Evolutionary conservation across 2,329 filamentous ascomycete species (phyloP), one percentile per base, ranked within the genome.

Genomic region (Apiospora malaysiana): DNA sequence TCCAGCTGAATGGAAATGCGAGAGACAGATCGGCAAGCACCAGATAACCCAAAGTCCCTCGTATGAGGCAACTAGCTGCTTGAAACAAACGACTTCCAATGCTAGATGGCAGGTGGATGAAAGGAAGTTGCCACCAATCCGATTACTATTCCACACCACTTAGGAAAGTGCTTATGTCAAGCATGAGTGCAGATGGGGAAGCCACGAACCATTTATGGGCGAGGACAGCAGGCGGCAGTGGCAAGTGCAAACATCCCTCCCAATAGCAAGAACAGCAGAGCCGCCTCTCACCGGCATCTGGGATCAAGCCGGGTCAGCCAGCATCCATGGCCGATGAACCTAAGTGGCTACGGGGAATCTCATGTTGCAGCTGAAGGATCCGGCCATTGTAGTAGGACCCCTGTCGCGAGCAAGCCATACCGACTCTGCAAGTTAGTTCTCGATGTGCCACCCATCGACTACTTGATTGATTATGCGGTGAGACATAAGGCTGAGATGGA

Each of bases 401-500:
- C 18, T 59, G 51, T 37, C 51, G 3, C 18, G 2, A 59, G 10
- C 51, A 27, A 16, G 27, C 40, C 40, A 9, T 42, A 42, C 9
- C 27, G 10, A 59, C 51, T 21, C 51, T 56, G 49, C 49, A 32
- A 42, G 40, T 42, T 42, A 42, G 40, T 42, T 42, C 40, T 42
- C 40, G 40, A 42, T 42, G 40, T 14, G 10, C 40, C 8, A 14
- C 12, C 8, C 40, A 42, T 42, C 6, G 40, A 42, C 10, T 4
- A 42, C 12, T 42, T 42, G 40, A 42, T 14, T 37, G 51, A 40
- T 63, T 6, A 63, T 63, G 56, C 56, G 56, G 56, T 63, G 32
- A 63, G 56, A 63, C 56, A 63, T 40, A 63, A 63, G 56, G 56
- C 56, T 63, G 56, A 37, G 27, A 59, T 59, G 51, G 16, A 59